Conservation (phyloP, 768 basidiomycete genomes). For the Suillus subaureus region DNA sequence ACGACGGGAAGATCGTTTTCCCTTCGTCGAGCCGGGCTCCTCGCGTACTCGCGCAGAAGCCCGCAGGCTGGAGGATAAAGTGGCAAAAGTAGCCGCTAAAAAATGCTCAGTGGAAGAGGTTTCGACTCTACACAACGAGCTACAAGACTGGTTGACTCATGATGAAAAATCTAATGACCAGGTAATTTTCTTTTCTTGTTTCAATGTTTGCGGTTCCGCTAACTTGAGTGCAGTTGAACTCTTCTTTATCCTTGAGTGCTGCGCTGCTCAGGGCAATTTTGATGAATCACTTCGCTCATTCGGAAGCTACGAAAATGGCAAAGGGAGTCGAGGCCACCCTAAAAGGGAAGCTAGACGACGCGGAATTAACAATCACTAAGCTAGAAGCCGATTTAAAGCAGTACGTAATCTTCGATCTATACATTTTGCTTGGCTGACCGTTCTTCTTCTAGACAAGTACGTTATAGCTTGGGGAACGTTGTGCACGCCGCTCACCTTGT, state of each 20-base stretch:
- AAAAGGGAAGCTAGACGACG: conserved; percentile 67
- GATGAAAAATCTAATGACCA: conserved; percentile 64
- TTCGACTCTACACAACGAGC: conserved; percentile 72
- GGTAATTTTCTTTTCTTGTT: conserved; percentile 40
- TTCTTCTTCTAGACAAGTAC: conserved; percentile 61
- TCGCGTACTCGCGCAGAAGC: conserved; percentile 54
- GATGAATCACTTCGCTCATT: conserved; percentile 80
- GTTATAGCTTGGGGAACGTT: conserved; percentile 26
- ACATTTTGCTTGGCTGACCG: conserved; percentile 22
- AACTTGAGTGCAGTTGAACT: conserved; percentile 42
- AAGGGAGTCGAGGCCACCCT: conserved; percentile 63
- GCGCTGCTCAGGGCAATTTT: conserved; percentile 81
- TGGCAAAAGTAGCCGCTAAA: conserved; percentile 77
- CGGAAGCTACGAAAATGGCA: conserved; percentile 70
- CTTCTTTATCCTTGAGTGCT: conserved; percentile 74
- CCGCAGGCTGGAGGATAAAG: conserved; percentile 74
- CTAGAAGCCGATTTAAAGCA: conserved; percentile 72
- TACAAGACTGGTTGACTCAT: conserved; percentile 72
- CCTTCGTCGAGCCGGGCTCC: conserved; percentile 43
- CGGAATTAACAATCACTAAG: conserved; percentile 57
- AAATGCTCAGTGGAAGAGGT: conserved; percentile 90
- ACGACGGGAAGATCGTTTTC: conserved; percentile 50
- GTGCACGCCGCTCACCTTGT: conserved; percentile 18
- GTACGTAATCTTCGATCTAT: conserved; percentile 45
- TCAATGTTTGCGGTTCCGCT: conserved; percentile 13